A percentile compares a stretch with the other conserved stretches of the same genome.
phyloP scores from a whole-genome alignment of 305 asterid species.

The Galium porrigens region DNA sequence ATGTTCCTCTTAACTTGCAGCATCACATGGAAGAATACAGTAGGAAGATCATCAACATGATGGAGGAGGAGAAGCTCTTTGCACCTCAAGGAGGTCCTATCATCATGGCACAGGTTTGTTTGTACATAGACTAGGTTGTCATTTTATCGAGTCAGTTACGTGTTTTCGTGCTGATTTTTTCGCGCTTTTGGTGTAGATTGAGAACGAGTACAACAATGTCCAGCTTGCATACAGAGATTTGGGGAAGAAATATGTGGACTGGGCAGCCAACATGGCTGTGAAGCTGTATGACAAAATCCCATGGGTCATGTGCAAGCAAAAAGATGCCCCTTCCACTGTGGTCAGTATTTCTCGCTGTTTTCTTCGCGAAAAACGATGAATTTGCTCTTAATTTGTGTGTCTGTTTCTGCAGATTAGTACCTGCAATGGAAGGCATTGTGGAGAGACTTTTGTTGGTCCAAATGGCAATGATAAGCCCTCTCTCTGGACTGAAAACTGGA shows the following conservation, averaged over 20 bases:
- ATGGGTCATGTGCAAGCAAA: slow-evolving; percentile 94
- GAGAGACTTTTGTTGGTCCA: slow-evolving; percentile 37
- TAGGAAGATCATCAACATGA: slow-evolving; percentile 37
- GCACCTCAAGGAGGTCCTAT: slow-evolving; percentile 89
- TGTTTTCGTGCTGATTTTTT: background rate
- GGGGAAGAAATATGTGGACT: slow-evolving; percentile 46
- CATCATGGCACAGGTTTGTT: slow-evolving; percentile 49
- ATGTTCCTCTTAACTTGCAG: slow-evolving; percentile 22
- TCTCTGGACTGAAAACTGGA: slow-evolving; percentile 79
- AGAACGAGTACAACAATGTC: slow-evolving; percentile 77
- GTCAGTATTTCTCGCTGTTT: slow-evolving; percentile 22
- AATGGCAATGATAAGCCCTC: slow-evolving; percentile 58
- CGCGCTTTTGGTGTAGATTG: slow-evolving; percentile 29
- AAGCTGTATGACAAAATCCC: slow-evolving; percentile 45
- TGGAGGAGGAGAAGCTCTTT: slow-evolving; percentile 48
- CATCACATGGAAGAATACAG: slow-evolving; percentile 49
- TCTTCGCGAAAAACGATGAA: background rate
- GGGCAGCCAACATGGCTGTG: slow-evolving; percentile 82
- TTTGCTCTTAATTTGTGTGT: background rate
- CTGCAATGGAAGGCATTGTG: slow-evolving; percentile 81
- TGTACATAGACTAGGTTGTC: background rate
- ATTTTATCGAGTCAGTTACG: background rate
- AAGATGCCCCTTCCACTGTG: slow-evolving; percentile 51
- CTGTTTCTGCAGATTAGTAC: slow-evolving; percentile 35
- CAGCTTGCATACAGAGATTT: slow-evolving; percentile 48